phyloP scores from a whole-genome alignment of 768 basidiomycete genomes.

The Auriscalpium vulgare region DNA sequence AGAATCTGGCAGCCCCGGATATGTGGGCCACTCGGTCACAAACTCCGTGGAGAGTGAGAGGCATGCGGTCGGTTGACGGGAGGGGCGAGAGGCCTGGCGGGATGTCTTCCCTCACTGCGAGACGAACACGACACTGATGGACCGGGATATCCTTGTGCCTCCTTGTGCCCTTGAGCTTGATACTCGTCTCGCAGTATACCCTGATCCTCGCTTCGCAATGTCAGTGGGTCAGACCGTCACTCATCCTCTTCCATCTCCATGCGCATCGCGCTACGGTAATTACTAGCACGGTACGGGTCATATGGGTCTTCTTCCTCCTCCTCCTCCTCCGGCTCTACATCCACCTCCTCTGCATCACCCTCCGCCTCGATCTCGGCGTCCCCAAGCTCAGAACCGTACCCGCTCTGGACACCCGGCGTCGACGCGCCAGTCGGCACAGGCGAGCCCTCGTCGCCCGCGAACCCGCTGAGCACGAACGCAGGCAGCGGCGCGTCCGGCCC shows the following conservation, averaged over 20 bases:
- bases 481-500: neutral
- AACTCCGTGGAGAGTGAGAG: too few relatives aligned
- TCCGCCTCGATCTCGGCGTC: conserved; percentile 4
- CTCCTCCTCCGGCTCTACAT: conserved; percentile 9
- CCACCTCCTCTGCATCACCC: conserved; percentile 11
- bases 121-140: too few relatives aligned
- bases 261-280: conserved; percentile 8
- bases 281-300: conserved; percentile 6
- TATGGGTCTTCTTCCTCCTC: conserved; percentile 10
- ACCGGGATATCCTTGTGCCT: too few relatives aligned
- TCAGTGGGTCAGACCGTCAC: neutral
- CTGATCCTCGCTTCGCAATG: neutral
- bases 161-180: too few relatives aligned
- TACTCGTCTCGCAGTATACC: neutral
- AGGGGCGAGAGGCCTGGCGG: too few relatives aligned
- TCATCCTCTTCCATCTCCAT: conserved; percentile 15
- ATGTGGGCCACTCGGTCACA: too few relatives aligned
- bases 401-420: conserved; percentile 11
- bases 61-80: too few relatives aligned
- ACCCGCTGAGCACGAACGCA: conserved; percentile 6
- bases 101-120: too few relatives aligned
- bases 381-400: conserved; percentile 10
- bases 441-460: conserved; percentile 4
- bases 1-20: too few relatives aligned
- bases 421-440: conserved; percentile 14